These are phyloP conservation scores for Cyberlindnera xylosilytica DNA, from an alignment of 805 yeast species.

Conservation along the genomic window DNA sequence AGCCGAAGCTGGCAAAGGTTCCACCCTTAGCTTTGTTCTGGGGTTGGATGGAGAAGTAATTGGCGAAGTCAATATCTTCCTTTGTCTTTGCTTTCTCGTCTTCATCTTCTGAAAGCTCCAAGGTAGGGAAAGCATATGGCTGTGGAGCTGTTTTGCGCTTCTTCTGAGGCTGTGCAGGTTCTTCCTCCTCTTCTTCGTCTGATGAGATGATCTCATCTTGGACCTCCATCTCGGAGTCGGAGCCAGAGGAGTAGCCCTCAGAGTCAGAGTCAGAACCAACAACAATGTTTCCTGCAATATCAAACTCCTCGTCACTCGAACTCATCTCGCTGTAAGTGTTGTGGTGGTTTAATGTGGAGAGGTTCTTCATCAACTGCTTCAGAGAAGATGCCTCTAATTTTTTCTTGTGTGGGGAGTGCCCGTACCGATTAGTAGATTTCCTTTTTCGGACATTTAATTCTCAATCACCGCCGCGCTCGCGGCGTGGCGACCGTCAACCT, in stretches of 20 bases:
- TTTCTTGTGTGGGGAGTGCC: not conserved
- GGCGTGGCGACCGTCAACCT: too few relatives aligned
- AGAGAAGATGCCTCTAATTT: not conserved
- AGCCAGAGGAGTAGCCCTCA: conserved; percentile 31
- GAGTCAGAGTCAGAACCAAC: conserved; percentile 40
- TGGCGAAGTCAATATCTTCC: conserved; percentile 46
- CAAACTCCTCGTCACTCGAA: conserved; percentile 41
- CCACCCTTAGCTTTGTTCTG: conserved; percentile 69
- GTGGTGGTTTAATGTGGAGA: not conserved
- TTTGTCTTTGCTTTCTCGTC: conserved; percentile 31
- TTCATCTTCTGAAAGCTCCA: conserved; percentile 54
- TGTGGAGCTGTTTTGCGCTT: conserved; percentile 23
- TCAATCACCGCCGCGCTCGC: too few relatives aligned
- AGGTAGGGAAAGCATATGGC: conserved; percentile 39
- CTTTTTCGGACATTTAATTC: too few relatives aligned
- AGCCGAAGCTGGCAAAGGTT: conserved; percentile 86
- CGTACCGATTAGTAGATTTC: not conserved
- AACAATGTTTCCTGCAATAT: conserved; percentile 62
- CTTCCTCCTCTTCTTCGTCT: conserved; percentile 45
- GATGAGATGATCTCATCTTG: conserved; percentile 54
- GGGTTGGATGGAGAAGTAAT: conserved; percentile 41
- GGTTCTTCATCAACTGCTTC: not conserved
- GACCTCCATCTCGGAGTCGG: conserved; percentile 32
- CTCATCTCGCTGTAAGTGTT: not conserved
- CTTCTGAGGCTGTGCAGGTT: conserved; percentile 27